Conservation (phyloP, 2,329 filamentous ascomycete genomes). For the Nemania abortiva region DNA sequence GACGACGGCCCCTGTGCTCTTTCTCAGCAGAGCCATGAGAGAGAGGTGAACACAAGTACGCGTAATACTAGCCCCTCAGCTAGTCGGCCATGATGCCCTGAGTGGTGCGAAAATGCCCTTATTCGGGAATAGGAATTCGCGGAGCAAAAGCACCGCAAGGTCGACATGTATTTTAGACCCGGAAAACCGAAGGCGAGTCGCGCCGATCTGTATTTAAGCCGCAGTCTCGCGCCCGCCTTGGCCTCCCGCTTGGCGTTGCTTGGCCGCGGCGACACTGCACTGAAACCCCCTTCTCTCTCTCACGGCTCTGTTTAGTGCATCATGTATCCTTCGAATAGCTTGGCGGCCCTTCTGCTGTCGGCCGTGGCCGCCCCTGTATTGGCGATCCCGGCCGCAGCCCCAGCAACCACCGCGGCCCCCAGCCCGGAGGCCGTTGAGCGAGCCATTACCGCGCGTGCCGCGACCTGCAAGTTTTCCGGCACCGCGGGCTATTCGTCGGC, state of each 20-base stretch:
- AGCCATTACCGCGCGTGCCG: conserved; percentile 10
- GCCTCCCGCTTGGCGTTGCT: not conserved
- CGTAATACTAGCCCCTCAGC: not conserved
- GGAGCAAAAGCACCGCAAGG: not conserved
- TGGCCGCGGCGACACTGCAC: conserved; percentile 1
- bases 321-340: not conserved
- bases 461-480: conserved; percentile 17
- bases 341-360: conserved; percentile 8
- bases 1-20: no score
- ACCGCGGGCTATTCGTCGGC: conserved; percentile 16
- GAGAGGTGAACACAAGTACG: not conserved
- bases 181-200: not conserved
- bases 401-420: conserved; percentile 12
- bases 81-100: not conserved
- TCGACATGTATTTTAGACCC: not conserved
- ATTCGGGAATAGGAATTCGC: conserved; percentile 5
- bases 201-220: conserved; percentile 1
- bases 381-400: conserved; percentile 2
- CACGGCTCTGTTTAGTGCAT: not conserved
- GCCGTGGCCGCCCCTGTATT: conserved; percentile 15
- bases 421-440: conserved; percentile 4
- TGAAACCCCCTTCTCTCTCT: not conserved
- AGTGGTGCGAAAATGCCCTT: conserved; percentile 12
- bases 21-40: no score
- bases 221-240: conserved; percentile 2